Conservation (phyloP, 495 filamentous ascomycete species). For the Aspergillus coremiiformis region DNA sequence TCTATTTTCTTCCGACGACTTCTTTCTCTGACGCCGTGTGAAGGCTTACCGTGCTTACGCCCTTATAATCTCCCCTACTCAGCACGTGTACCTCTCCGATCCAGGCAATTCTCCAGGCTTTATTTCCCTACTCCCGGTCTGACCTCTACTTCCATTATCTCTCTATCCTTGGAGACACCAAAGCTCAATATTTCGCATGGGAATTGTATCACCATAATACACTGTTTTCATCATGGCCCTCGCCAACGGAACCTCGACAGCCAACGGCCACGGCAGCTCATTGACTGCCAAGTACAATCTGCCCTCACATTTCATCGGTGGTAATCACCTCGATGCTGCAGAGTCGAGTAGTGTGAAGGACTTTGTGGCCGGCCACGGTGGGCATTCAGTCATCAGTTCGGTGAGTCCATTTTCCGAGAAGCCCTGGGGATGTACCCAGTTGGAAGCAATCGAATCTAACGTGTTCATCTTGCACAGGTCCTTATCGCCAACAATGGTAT, state of each 20-base stretch:
- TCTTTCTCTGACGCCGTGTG: constrained; percentile 2
- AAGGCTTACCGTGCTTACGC: too few species aligned
- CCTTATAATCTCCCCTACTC: neutral
- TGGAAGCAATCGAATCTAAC: neutral
- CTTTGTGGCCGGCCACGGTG: constrained; percentile 81
- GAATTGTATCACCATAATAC: constrained; percentile 22
- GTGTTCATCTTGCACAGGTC: constrained; percentile 48
- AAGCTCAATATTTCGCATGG: constrained; percentile 11
- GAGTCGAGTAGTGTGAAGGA: constrained; percentile 79
- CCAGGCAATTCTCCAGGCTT: neutral
- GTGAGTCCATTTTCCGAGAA: constrained; percentile 49
- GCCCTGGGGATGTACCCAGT: neutral
- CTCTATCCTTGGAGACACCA: neutral
- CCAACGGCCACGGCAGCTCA: constrained; percentile 50
- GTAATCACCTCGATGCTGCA: constrained; percentile 76
- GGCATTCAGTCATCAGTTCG: constrained; percentile 95
- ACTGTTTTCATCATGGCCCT: constrained; percentile 30
- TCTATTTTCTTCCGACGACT: neutral
- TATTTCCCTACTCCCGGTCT: neutral
- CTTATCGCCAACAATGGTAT: constrained; percentile 99
- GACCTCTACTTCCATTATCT: neutral
- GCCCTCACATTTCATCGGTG: constrained; percentile 89
- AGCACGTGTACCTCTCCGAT: neutral
- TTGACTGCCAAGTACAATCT: constrained; percentile 73
- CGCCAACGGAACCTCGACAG: constrained; percentile 28